Evolutionary conservation across 352 stramenopile genomes (phyloP).

Genomic region (Discostella stelligera): DNA sequence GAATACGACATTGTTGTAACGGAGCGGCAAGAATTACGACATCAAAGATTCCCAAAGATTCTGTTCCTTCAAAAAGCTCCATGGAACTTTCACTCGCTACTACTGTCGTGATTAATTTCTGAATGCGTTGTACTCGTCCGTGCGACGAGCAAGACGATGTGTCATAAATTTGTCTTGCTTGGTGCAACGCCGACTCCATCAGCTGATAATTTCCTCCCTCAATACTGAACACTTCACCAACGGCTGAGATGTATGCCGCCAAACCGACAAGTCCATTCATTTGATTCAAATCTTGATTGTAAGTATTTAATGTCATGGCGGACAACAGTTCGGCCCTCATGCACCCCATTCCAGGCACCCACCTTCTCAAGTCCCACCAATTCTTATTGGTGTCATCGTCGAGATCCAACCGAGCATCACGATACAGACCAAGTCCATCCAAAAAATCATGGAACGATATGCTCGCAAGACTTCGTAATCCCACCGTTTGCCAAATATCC

Average conservation of each 20-base stretch:
- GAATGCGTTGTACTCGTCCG: slow-evolving; percentile 13
- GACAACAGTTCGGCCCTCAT: slow-evolving; percentile 60
- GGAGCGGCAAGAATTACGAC: slow-evolving; percentile 72
- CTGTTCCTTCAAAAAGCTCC: slow-evolving; percentile 51
- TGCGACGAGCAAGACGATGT: slow-evolving; percentile 5
- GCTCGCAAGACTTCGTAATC: slow-evolving; percentile 30
- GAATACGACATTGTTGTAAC: slow-evolving; percentile 56
- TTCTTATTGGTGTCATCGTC: neutral
- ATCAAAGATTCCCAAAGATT: slow-evolving; percentile 61
- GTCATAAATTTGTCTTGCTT: slow-evolving; percentile 48
- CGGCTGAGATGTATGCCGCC: slow-evolving; percentile 48
- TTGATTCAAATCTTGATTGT: slow-evolving; percentile 68
- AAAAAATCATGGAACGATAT: slow-evolving; percentile 56
- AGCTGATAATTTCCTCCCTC: slow-evolving; percentile 70
- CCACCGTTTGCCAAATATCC: slow-evolving; percentile 54
- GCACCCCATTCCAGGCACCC: slow-evolving; percentile 39
- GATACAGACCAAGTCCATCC: slow-evolving; percentile 44
- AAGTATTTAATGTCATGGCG: slow-evolving; percentile 64
- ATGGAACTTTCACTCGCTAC: slow-evolving; percentile 48
- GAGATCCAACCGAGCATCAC: slow-evolving; percentile 26
- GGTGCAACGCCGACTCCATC: slow-evolving; percentile 58
- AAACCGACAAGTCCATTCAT: slow-evolving; percentile 69
- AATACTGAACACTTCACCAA: slow-evolving; percentile 53
- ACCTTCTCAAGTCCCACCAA: slow-evolving; percentile 28
- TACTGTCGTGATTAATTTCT: slow-evolving; percentile 51